phyloP scores from a whole-genome alignment of 345 rosid species.

The Eucalyptus cladocalyx region DNA sequence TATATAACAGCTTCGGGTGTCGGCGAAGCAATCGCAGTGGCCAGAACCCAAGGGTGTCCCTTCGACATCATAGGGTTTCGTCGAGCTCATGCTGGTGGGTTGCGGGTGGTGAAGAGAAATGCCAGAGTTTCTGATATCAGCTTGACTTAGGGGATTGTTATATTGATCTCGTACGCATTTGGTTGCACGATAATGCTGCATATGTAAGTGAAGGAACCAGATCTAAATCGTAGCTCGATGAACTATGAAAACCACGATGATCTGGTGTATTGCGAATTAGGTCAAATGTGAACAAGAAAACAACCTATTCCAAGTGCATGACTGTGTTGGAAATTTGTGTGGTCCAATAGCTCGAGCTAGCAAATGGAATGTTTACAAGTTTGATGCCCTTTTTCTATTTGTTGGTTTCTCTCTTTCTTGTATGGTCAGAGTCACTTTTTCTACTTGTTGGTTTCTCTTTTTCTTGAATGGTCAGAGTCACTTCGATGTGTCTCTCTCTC shows the following conservation, averaged over 20 bases:
- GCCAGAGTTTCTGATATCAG: neutral
- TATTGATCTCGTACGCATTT: neutral
- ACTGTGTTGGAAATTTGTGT: neutral
- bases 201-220: neutral
- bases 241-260: neutral
- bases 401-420: neutral
- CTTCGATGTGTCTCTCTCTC: neutral
- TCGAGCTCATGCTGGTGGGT: neutral
- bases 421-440: neutral
- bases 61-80: neutral
- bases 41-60: conserved; percentile 14
- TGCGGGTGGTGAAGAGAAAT: neutral
- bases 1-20: conserved; percentile 11
- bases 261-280: neutral
- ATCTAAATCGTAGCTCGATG: neutral
- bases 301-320: neutral
- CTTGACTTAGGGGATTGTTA: neutral
- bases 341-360: neutral
- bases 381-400: neutral
- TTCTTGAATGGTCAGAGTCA: neutral
- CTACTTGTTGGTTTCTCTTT: neutral
- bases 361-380: neutral
- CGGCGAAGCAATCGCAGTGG: conserved; percentile 16
- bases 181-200: neutral
- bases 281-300: neutral